Evolutionary conservation across 2,329 filamentous ascomycete species (phyloP).

Genomic region (Fonsecaea erecta): DNA sequence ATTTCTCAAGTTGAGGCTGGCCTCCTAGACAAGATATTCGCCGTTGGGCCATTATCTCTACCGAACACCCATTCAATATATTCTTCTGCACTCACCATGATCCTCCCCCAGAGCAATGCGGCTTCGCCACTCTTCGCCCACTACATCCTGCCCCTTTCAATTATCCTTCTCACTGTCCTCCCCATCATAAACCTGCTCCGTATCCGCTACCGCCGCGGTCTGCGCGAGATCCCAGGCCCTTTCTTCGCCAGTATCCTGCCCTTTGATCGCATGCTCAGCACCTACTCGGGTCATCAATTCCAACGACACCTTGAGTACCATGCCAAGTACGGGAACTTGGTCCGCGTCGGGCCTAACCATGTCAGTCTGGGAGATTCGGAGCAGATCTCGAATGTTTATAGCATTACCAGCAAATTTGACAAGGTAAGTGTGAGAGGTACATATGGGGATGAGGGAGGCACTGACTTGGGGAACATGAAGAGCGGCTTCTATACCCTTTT

Average conservation of each 20-base stretch:
- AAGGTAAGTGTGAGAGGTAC: constrained; percentile 35
- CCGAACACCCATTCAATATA: not conserved
- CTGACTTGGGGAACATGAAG: not conserved
- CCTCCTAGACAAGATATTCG: not conserved
- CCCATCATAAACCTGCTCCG: constrained; percentile 9
- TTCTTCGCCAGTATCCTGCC: constrained; percentile 39
- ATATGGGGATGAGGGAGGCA: constrained; percentile 8
- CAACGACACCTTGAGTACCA: constrained; percentile 37
- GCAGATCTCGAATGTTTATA: constrained; percentile 34
- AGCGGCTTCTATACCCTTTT: constrained; percentile 32
- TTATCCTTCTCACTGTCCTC: constrained; percentile 1
- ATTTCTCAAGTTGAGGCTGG: not conserved
- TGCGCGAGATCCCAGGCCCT: constrained; percentile 39
- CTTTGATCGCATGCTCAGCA: constrained; percentile 38
- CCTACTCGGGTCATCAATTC: constrained; percentile 37
- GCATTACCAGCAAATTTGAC: constrained; percentile 30
- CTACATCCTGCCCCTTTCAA: not conserved
- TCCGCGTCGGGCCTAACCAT: constrained; percentile 42
- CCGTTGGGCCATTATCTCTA: not conserved
- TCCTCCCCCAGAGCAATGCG: constrained; percentile 1
- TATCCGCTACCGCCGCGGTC: constrained; percentile 17
- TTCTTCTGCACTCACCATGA: not conserved
- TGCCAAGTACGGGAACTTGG: constrained; percentile 39
- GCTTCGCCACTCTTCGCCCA: not conserved
- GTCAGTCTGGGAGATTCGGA: constrained; percentile 37